A percentile compares a stretch with the other conserved stretches of the same genome.
Conservation (phyloP, 2,329 filamentous ascomycete genomes). For the Claviceps sp. region DNA sequence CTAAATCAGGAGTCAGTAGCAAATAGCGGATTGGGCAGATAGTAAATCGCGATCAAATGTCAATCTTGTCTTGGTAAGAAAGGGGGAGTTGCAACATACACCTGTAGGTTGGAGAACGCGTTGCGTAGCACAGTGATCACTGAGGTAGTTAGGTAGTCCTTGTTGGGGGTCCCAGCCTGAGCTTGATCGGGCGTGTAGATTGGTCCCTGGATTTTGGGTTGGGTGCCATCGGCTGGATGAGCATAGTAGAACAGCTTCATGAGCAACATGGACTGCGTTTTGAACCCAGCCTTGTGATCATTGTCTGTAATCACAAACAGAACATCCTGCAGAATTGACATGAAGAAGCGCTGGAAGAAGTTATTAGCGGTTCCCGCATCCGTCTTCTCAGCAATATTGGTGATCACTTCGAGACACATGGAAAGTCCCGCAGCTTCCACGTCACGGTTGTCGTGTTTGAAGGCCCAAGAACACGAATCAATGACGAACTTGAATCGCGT, state of each 20-base stretch:
- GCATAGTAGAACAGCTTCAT: slow-evolving; percentile 95
- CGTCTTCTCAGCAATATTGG: slow-evolving; percentile 90
- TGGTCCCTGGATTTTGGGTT: slow-evolving; percentile 80
- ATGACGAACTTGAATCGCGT: slow-evolving; percentile 99
- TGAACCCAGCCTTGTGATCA: slow-evolving; percentile 98
- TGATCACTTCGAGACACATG: slow-evolving; percentile 96
- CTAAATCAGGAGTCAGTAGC: slow-evolving; percentile 26
- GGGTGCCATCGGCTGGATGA: slow-evolving; percentile 51
- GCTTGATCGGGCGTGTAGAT: slow-evolving; percentile 82
- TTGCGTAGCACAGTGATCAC: slow-evolving; percentile 73
- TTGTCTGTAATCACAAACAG: slow-evolving; percentile 97
- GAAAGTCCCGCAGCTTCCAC: slow-evolving; percentile 92
- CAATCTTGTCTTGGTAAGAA: not conserved
- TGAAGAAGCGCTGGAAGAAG: slow-evolving; percentile 97
- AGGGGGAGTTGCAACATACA: slow-evolving; percentile 41
- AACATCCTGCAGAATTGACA: slow-evolving; percentile 89
- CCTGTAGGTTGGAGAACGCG: slow-evolving; percentile 85
- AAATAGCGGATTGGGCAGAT: no score
- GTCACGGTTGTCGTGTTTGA: slow-evolving; percentile 97
- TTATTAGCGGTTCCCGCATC: slow-evolving; percentile 75
- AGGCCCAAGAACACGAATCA: slow-evolving; percentile 99
- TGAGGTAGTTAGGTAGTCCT: slow-evolving; percentile 80
- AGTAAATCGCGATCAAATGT: no score
- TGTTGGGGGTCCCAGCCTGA: slow-evolving; percentile 70
- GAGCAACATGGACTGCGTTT: slow-evolving; percentile 87